These are phyloP conservation scores for Xylaria flabelliformis DNA, from an alignment of 495 filamentous ascomycete species.

Conservation along the genomic window DNA sequence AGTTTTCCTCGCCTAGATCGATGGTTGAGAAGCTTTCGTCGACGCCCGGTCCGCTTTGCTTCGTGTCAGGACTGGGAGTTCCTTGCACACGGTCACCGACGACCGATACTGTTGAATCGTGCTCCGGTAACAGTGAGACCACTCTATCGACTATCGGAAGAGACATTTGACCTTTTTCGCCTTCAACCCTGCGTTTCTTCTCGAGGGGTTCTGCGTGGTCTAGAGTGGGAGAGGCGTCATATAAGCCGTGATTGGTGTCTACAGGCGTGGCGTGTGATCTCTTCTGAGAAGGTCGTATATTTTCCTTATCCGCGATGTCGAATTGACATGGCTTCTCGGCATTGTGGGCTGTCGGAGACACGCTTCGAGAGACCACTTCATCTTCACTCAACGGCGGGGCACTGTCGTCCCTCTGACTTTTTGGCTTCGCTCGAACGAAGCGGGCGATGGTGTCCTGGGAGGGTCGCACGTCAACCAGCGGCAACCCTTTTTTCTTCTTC, in stretches of 20 bases:
- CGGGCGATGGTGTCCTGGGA: constrained; percentile 53
- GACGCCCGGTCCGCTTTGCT: background rate
- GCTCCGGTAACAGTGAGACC: background rate
- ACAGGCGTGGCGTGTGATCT: background rate
- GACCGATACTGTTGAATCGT: background rate
- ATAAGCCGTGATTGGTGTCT: background rate
- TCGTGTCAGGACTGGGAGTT: background rate
- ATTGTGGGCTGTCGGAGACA: constrained; percentile 18
- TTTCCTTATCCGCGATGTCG: constrained; percentile 31
- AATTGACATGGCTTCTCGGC: constrained; percentile 21
- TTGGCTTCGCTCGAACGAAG: constrained; percentile 47
- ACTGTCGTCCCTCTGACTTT: constrained; percentile 33
- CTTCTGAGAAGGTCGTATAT: background rate
- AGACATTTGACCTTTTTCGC: background rate
- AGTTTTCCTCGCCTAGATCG: constrained; percentile 20
- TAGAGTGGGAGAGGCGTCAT: background rate
- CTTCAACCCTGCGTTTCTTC: constrained; percentile 20
- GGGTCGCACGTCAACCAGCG: constrained; percentile 47
- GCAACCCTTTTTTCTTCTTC: constrained; percentile 49
- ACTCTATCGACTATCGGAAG: background rate
- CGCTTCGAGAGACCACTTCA: background rate
- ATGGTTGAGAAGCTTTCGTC: constrained; percentile 10
- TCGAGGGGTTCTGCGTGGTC: background rate
- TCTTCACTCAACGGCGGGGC: background rate
- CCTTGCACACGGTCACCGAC: background rate